Evolutionary conservation across 768 basidiomycete genomes (phyloP).

Genomic region (Leccinum broughii): DNA sequence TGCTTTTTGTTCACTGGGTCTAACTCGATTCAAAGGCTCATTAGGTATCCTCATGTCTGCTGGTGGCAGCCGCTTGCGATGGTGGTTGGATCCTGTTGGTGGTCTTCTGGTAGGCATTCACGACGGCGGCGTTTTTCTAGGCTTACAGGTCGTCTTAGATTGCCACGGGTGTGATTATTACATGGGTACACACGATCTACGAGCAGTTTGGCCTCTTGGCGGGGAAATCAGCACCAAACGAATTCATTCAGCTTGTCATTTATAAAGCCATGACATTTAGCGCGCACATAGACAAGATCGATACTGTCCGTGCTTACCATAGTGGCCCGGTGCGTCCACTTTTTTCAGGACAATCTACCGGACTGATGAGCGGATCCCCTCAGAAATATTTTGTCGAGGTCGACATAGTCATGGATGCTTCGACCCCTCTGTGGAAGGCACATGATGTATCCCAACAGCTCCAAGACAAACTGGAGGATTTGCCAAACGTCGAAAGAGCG

Average conservation of each 20-base stretch:
- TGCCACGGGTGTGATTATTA: slow-evolving; percentile 70
- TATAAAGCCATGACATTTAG: slow-evolving; percentile 91
- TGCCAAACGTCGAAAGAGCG: slow-evolving; percentile 89
- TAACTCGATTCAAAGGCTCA: background rate
- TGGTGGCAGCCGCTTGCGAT: slow-evolving; percentile 74
- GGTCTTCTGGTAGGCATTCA: slow-evolving; percentile 60
- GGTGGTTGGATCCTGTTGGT: slow-evolving; percentile 85
- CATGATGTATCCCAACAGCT: slow-evolving; percentile 83
- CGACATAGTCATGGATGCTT: slow-evolving; percentile 89
- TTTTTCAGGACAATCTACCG: background rate
- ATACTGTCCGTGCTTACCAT: slow-evolving; percentile 93
- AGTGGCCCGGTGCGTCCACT: slow-evolving; percentile 63
- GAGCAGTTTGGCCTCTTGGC: slow-evolving; percentile 83
- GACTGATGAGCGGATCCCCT: slow-evolving; percentile 4
- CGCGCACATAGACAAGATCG: slow-evolving; percentile 80
- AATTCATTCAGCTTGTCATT: slow-evolving; percentile 86
- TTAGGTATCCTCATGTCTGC: slow-evolving; percentile 81
- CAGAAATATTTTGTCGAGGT: slow-evolving; percentile 93
- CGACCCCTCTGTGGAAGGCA: slow-evolving; percentile 86
- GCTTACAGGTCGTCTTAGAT: slow-evolving; percentile 48
- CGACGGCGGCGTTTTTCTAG: background rate
- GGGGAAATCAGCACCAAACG: slow-evolving; percentile 88
- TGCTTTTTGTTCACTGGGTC: slow-evolving; percentile 13
- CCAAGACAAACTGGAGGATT: slow-evolving; percentile 85
- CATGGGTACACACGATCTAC: slow-evolving; percentile 78